Evolutionary conservation across 495 filamentous ascomycete species (phyloP).

Genomic region (Aspergillus funiculosus): DNA sequence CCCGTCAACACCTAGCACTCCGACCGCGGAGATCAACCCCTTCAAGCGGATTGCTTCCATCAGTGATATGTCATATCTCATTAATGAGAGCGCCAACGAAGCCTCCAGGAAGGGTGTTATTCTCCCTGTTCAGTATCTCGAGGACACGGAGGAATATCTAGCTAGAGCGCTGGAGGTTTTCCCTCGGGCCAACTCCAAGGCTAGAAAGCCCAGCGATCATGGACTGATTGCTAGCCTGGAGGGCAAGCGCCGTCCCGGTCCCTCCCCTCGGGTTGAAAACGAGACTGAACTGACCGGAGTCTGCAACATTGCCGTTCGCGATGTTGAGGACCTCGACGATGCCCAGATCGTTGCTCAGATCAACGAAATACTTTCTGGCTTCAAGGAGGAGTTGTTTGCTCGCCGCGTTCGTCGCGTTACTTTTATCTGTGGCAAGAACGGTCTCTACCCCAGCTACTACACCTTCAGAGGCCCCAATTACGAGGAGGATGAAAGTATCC

Average conservation of each 20-base stretch:
- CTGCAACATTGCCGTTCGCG: slow-evolving; percentile 83
- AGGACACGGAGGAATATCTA: slow-evolving; percentile 85
- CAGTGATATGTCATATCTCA: slow-evolving; percentile 89
- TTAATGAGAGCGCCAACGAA: slow-evolving; percentile 60
- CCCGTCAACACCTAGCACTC: slow-evolving; percentile 83
- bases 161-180: slow-evolving; percentile 76
- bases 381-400: slow-evolving; percentile 75
- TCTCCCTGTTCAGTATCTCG: slow-evolving; percentile 84
- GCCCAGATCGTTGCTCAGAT: slow-evolving; percentile 72
- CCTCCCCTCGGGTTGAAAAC: slow-evolving; percentile 45
- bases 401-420: slow-evolving; percentile 83
- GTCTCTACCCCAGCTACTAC: slow-evolving; percentile 93
- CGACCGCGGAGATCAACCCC: slow-evolving; percentile 53
- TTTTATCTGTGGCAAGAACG: slow-evolving; percentile 93
- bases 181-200: slow-evolving; percentile 48
- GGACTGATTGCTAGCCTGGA: slow-evolving; percentile 67
- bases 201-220: slow-evolving; percentile 32
- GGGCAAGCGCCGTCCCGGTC: slow-evolving; percentile 62
- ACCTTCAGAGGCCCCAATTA: slow-evolving; percentile 93
- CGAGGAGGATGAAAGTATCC: slow-evolving; percentile 87
- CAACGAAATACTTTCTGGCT: slow-evolving; percentile 64
- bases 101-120: slow-evolving; percentile 90
- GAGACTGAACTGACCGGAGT: slow-evolving; percentile 83
- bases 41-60: slow-evolving; percentile 87
- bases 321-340: slow-evolving; percentile 83